Percentiles rank a stretch among this genome's conserved stretches.
Conservation (phyloP, 2,329 filamentous ascomycete species). For the Sarocladium brachiariae region DNA sequence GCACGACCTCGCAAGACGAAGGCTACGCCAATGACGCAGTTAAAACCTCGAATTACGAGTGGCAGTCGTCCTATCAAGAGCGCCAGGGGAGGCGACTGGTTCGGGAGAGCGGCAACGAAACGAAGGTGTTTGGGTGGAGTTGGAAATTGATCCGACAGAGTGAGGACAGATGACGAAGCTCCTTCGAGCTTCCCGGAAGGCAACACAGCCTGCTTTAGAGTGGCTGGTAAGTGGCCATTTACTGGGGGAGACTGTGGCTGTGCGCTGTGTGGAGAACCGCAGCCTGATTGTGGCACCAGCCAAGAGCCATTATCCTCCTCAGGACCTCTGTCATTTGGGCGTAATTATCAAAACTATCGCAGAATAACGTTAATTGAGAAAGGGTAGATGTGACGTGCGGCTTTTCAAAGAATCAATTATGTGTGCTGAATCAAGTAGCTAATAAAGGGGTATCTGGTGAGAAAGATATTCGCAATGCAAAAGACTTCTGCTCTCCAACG, state of each 20-base stretch:
- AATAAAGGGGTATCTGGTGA: slow-evolving; percentile 9
- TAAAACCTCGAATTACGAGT: neutral
- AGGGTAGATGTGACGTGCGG: too few relatives aligned
- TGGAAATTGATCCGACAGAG: neutral
- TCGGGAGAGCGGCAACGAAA: neutral
- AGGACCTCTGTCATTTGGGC: too few relatives aligned
- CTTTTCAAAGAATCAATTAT: too few relatives aligned
- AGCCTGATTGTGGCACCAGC: neutral
- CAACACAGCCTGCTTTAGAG: neutral
- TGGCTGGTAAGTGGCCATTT: slow-evolving; percentile 5
- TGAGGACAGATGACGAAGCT: slow-evolving; percentile 14
- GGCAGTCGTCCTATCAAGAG: slow-evolving; percentile 2
- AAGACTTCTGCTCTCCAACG: slow-evolving; percentile 1
- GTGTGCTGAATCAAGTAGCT: neutral
- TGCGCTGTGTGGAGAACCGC: neutral
- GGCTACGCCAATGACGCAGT: neutral
- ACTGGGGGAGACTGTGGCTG: slow-evolving; percentile 5
- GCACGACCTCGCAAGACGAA: neutral
- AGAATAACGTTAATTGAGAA: too few relatives aligned
- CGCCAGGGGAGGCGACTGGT: neutral
- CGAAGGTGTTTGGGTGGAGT: neutral
- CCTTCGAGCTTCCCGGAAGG: neutral
- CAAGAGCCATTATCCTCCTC: too few relatives aligned
- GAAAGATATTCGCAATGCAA: slow-evolving; percentile 7
- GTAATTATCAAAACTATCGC: too few relatives aligned